Conservation (phyloP, 306 rosid genomes). For the Cucumis cinereus region DNA sequence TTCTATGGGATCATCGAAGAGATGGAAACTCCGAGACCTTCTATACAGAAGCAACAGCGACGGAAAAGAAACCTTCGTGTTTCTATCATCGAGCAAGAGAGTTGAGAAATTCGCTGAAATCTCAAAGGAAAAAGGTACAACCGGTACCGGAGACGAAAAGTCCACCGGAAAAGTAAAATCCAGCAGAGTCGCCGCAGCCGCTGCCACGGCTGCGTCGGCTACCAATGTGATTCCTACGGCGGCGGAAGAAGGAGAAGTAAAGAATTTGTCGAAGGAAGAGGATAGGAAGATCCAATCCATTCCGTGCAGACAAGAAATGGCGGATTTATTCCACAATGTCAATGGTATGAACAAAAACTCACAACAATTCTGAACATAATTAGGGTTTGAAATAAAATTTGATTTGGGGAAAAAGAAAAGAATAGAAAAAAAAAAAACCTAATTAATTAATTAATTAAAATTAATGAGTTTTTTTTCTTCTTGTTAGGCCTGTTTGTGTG, state of each 20-base stretch:
- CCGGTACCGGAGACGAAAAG: neutral
- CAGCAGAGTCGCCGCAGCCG: neutral
- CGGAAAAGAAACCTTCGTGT: conserved; percentile 29
- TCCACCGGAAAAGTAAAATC: conserved; percentile 6
- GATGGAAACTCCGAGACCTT: conserved; percentile 63
- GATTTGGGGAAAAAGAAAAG: conserved; percentile 2
- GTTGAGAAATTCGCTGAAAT: neutral
- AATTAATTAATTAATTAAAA: neutral
- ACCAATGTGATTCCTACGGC: neutral
- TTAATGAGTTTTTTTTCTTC: neutral
- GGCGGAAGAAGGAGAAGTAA: neutral
- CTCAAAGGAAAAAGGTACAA: neutral
- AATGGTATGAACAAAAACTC: conserved; percentile 39
- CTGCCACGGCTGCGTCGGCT: neutral
- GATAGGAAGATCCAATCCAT: conserved; percentile 28
- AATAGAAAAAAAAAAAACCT: neutral
- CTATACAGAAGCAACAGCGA: conserved; percentile 45
- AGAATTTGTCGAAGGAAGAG: conserved; percentile 7
- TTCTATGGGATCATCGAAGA: conserved; percentile 45
- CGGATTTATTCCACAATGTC: conserved; percentile 35
- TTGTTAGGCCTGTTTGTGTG: neutral
- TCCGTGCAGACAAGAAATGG: conserved; percentile 34
- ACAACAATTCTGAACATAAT: conserved; percentile 31
- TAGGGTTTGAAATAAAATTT: neutral
- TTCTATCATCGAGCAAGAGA: conserved; percentile 10